Percentiles rank a stretch among this genome's conserved stretches.
phyloP scores from a whole-genome alignment of 1,284 basidiomycete species.

The Apiotrichum brassicae region DNA sequence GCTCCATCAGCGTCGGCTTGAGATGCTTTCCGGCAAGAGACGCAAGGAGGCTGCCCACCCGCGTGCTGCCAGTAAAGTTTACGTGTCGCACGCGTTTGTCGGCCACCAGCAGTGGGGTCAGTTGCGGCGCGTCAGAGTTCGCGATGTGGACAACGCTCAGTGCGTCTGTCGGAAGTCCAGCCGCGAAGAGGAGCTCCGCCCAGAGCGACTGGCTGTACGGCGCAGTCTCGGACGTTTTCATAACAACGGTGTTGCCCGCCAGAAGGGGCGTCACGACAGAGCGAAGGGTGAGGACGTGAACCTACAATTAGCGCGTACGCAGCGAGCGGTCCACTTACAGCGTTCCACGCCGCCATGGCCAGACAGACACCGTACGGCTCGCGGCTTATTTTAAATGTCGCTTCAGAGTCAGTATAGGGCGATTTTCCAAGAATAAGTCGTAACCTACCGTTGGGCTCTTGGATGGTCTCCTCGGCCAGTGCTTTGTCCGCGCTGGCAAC shows the following conservation, averaged over 20 bases:
- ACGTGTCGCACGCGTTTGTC: slow-evolving; percentile 51
- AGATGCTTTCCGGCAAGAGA: slow-evolving; percentile 44
- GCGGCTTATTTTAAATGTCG: slow-evolving; percentile 6
- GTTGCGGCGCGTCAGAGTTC: slow-evolving; percentile 48
- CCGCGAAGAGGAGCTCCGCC: slow-evolving; percentile 48
- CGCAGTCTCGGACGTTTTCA: slow-evolving; percentile 57
- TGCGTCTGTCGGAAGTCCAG: slow-evolving; percentile 58
- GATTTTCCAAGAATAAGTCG: neutral
- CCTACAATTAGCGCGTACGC: neutral
- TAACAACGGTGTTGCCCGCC: slow-evolving; percentile 59
- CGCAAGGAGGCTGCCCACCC: slow-evolving; percentile 43
- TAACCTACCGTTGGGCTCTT: neutral
- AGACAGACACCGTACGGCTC: slow-evolving; percentile 27
- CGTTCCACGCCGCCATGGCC: slow-evolving; percentile 26
- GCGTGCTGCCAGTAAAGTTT: slow-evolving; percentile 50
- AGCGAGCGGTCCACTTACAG: slow-evolving; percentile 6
- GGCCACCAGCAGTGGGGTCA: slow-evolving; percentile 54
- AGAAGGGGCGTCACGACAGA: slow-evolving; percentile 55
- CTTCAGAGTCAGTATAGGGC: too few relatives aligned
- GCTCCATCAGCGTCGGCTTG: slow-evolving; percentile 46
- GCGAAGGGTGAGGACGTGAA: slow-evolving; percentile 32
- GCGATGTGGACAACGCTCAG: slow-evolving; percentile 56
- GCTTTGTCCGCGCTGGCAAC: slow-evolving; percentile 11
- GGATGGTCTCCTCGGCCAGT: slow-evolving; percentile 8
- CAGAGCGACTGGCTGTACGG: slow-evolving; percentile 54